Evolutionary conservation across 306 rosid species (phyloP).

Genomic region (Ochetophila trinervis): DNA sequence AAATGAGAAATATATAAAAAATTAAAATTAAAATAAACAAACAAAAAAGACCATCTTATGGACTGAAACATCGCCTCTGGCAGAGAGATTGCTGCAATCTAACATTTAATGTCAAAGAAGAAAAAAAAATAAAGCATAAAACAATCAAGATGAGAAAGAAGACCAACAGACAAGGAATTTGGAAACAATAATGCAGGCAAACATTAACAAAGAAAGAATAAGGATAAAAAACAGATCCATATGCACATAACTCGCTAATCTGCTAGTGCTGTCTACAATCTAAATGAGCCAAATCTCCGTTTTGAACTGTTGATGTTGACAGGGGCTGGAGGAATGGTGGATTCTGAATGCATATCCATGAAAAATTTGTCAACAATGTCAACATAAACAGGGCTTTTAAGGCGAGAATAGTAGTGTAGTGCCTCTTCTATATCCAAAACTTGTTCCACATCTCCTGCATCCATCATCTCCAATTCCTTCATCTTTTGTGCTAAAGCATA

Average conservation of each 20-base stretch:
- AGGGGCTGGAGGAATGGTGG: constrained; percentile 44
- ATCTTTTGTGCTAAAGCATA: constrained; percentile 57
- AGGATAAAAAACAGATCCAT: constrained; percentile 28
- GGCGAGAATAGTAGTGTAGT: constrained; percentile 86
- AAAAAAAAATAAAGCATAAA: constrained; percentile 24
- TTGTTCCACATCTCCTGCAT: constrained; percentile 67
- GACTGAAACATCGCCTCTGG: constrained; percentile 4
- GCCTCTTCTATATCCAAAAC: constrained; percentile 92
- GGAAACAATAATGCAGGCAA: constrained; percentile 28
- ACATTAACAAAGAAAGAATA: constrained; percentile 27
- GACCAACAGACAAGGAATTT: constrained; percentile 16
- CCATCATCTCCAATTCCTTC: constrained; percentile 76
- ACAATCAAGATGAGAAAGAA: constrained; percentile 2
- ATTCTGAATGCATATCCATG: constrained; percentile 60
- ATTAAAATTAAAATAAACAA: too few relatives aligned
- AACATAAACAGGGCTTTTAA: constrained; percentile 67
- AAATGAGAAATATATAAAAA: too few relatives aligned
- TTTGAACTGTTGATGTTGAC: constrained; percentile 40
- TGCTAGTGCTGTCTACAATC: constrained; percentile 32
- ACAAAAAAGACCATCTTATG: constrained; percentile 7
- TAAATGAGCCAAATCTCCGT: constrained; percentile 44
- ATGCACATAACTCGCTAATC: constrained; percentile 29
- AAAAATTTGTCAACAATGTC: constrained; percentile 89
- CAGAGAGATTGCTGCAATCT: not conserved
- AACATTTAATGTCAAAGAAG: too few relatives aligned